phyloP scores from a whole-genome alignment of 192 early-diverging fungal species.

The Gamsiella multidivaricata region DNA sequence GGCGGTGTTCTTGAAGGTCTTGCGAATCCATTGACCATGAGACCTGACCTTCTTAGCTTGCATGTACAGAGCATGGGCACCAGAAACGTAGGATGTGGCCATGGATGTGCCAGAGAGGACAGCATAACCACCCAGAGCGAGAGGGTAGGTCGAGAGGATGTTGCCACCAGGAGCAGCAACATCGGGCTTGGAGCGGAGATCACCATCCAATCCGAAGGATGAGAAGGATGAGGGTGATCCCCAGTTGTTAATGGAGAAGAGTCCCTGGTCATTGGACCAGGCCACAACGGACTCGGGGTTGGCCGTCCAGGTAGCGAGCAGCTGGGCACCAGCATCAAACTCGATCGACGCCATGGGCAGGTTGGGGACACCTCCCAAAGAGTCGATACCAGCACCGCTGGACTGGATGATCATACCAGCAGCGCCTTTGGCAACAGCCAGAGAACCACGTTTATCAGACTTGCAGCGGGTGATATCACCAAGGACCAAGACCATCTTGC shows the following conservation, averaged over 20 bases:
- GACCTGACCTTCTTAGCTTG: slow-evolving; percentile 10
- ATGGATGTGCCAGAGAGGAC: slow-evolving; percentile 50
- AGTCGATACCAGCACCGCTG: slow-evolving; percentile 37
- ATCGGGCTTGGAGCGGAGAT: slow-evolving; percentile 67
- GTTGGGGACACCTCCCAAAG: slow-evolving; percentile 10
- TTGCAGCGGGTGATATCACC: slow-evolving; percentile 36
- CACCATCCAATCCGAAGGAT: slow-evolving; percentile 70
- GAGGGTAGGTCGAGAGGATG: slow-evolving; percentile 46
- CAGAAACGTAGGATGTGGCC: slow-evolving; percentile 54
- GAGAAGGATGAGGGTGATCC: slow-evolving; percentile 67
- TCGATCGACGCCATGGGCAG: slow-evolving; percentile 47
- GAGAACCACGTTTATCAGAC: slow-evolving; percentile 56
- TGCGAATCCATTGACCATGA: slow-evolving; percentile 21
- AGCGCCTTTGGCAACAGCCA: slow-evolving; percentile 9
- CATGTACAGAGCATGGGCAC: slow-evolving; percentile 33
- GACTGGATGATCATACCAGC: slow-evolving; percentile 25
- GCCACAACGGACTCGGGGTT: neutral
- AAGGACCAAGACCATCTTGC: slow-evolving; percentile 64
- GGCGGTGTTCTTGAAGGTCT: slow-evolving; percentile 28
- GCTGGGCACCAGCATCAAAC: slow-evolving; percentile 36
- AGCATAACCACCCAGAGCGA: slow-evolving; percentile 10
- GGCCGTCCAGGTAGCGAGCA: slow-evolving; percentile 24
- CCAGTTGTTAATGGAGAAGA: slow-evolving; percentile 7
- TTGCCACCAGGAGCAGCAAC: slow-evolving; percentile 60
- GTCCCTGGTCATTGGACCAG: slow-evolving; percentile 5